phyloP scores from a whole-genome alignment of 768 basidiomycete genomes.

The Serendipita sp. region DNA sequence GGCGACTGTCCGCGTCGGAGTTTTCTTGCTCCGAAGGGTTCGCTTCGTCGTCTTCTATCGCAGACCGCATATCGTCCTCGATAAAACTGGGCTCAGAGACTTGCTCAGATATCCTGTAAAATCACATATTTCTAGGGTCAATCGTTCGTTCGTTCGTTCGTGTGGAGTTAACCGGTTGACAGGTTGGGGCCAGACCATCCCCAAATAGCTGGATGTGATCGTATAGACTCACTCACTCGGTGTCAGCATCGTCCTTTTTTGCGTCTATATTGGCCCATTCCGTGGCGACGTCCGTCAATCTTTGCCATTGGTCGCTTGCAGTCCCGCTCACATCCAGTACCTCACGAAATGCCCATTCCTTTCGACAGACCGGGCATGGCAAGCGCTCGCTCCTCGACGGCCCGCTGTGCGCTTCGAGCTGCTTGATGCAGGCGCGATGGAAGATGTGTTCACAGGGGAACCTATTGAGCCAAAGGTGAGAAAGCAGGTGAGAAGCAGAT shows the following conservation, averaged over 20 bases:
- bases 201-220: too few species aligned
- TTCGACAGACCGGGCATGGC: background rate
- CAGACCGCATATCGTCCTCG: background rate
- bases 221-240: background rate
- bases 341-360: background rate
- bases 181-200: background rate
- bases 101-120: background rate
- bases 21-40: background rate
- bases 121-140: background rate
- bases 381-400: background rate
- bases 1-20: background rate
- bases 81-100: background rate
- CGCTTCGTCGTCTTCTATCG: background rate
- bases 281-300: background rate
- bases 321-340: background rate
- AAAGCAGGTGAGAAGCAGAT: background rate
- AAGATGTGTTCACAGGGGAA: constrained; percentile 1
- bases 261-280: background rate
- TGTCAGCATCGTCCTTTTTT: background rate
- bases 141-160: background rate
- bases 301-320: background rate
- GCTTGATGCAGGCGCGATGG: background rate
- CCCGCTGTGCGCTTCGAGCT: background rate
- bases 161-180: background rate
- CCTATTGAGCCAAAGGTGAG: background rate